Percentiles rank a stretch among this genome's conserved stretches.
Conservation (phyloP, 345 rosid species). For the Brassica cretica region DNA sequence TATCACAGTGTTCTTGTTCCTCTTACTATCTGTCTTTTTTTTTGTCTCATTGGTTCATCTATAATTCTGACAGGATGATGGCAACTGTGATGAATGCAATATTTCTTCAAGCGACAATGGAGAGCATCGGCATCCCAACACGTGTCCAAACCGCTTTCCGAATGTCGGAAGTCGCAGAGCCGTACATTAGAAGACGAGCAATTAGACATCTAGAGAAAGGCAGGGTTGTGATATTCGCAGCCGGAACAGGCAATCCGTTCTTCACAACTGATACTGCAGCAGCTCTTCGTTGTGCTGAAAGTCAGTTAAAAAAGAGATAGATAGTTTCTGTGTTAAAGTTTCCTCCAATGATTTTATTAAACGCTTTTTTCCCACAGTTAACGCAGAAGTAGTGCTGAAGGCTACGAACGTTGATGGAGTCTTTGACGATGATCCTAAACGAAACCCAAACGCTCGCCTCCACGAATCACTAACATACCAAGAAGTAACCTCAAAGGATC, state of each 20-base stretch:
- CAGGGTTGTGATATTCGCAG: slow-evolving; percentile 92
- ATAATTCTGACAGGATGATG: background rate
- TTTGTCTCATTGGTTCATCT: background rate
- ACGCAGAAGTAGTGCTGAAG: slow-evolving; percentile 90
- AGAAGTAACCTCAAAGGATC: slow-evolving; percentile 85
- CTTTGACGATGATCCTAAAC: slow-evolving; percentile 83
- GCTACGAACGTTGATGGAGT: slow-evolving; percentile 95
- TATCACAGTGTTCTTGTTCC: background rate
- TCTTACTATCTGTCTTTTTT: background rate
- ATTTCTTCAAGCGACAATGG: slow-evolving; percentile 95
- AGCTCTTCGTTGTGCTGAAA: slow-evolving; percentile 95
- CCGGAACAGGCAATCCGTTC: slow-evolving; percentile 87
- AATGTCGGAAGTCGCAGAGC: slow-evolving; percentile 97
- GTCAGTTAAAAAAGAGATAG: slow-evolving; percentile 45
- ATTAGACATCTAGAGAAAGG: slow-evolving; percentile 95
- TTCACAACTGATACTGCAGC: slow-evolving; percentile 63
- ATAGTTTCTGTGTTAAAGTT: background rate
- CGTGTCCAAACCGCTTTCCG: slow-evolving; percentile 95
- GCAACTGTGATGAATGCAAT: slow-evolving; percentile 48
- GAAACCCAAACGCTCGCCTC: slow-evolving; percentile 80
- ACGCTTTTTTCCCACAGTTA: slow-evolving; percentile 51
- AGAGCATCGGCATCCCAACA: slow-evolving; percentile 92
- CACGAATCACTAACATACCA: slow-evolving; percentile 75
- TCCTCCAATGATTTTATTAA: background rate
- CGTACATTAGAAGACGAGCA: slow-evolving; percentile 51